Evolutionary conservation across 2,329 filamentous ascomycete species (phyloP).

Genomic region (Aspergillus aculeatinus): DNA sequence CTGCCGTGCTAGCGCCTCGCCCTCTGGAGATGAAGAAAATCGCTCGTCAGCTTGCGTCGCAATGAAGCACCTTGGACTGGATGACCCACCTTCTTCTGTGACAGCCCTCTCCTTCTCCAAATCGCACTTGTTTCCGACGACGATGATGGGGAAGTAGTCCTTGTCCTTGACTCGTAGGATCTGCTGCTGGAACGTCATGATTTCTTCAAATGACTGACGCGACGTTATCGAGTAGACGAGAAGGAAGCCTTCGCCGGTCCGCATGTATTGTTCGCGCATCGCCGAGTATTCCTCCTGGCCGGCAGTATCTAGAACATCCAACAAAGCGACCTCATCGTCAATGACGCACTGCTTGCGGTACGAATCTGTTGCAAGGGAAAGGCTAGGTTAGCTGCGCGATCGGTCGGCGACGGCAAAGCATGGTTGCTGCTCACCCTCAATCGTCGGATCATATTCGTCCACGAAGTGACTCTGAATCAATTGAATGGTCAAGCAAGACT

Average conservation of each 20-base stretch:
- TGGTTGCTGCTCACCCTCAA: conserved; percentile 67
- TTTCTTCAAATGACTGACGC: conserved; percentile 96
- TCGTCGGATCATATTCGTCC: conserved; percentile 98
- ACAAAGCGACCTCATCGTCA: conserved; percentile 93
- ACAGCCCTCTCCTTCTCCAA: conserved; percentile 89
- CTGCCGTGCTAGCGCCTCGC: conserved; percentile 76
- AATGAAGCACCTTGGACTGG: not conserved
- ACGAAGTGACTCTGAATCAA: conserved; percentile 95
- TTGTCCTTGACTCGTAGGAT: conserved; percentile 98
- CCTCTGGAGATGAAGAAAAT: conserved; percentile 61
- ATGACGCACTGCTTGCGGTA: conserved; percentile 99
- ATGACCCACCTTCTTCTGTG: conserved; percentile 75
- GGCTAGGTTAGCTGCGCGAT: conserved; percentile 18
- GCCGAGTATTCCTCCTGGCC: conserved; percentile 99
- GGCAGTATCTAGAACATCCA: conserved; percentile 97
- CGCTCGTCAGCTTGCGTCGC: conserved; percentile 5
- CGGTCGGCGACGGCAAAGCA: conserved; percentile 15
- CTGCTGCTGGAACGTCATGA: conserved; percentile 97
- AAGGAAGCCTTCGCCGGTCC: conserved; percentile 95
- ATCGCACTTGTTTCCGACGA: conserved; percentile 99
- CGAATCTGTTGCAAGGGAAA: conserved; percentile 64
- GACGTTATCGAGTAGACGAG: conserved; percentile 98
- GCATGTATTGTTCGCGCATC: conserved; percentile 99
- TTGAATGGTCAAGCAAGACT: conserved; percentile 98
- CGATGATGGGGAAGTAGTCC: conserved; percentile 99